These are phyloP conservation scores for Dactylellina leptospora DNA, from an alignment of 2,329 filamentous ascomycete genomes.

Conservation along the genomic window DNA sequence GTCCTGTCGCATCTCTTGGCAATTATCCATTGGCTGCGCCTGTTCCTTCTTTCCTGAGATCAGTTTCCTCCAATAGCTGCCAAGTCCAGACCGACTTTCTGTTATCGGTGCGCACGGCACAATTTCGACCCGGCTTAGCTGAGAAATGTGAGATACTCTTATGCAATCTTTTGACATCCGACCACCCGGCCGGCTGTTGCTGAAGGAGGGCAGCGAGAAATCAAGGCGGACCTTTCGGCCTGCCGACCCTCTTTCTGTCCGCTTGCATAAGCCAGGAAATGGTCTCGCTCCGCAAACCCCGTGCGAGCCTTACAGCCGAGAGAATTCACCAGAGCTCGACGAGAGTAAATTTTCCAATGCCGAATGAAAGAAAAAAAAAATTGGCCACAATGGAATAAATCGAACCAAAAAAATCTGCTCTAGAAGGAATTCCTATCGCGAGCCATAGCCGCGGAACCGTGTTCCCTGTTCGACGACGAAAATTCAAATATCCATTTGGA, in stretches of 20 bases:
- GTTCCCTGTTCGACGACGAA: slow-evolving; percentile 9
- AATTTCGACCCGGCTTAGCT: slow-evolving; percentile 51
- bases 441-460: slow-evolving; percentile 11
- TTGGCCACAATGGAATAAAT: not conserved
- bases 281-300: slow-evolving; percentile 39
- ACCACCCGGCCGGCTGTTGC: slow-evolving; percentile 43
- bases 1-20: slow-evolving; percentile 44
- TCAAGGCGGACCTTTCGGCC: slow-evolving; percentile 52
- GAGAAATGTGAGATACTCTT: slow-evolving; percentile 30
- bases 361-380: slow-evolving; percentile 7
- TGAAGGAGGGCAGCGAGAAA: slow-evolving; percentile 19
- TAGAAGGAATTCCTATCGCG: slow-evolving; percentile 20
- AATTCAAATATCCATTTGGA: slow-evolving; percentile 11
- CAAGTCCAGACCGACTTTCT: slow-evolving; percentile 32
- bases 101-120: slow-evolving; percentile 53
- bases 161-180: slow-evolving; percentile 50
- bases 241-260: slow-evolving; percentile 41
- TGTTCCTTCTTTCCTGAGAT: slow-evolving; percentile 29
- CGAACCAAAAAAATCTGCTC: not conserved
- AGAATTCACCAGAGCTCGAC: slow-evolving; percentile 44
- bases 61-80: slow-evolving; percentile 39
- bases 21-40: slow-evolving; percentile 27
- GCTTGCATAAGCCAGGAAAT: slow-evolving; percentile 43
- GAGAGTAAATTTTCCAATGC: slow-evolving; percentile 14
- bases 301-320: slow-evolving; percentile 45